These are phyloP conservation scores for Fusarium miscanthi DNA, from an alignment of 2,329 filamentous ascomycete genomes.

Conservation along the genomic window DNA sequence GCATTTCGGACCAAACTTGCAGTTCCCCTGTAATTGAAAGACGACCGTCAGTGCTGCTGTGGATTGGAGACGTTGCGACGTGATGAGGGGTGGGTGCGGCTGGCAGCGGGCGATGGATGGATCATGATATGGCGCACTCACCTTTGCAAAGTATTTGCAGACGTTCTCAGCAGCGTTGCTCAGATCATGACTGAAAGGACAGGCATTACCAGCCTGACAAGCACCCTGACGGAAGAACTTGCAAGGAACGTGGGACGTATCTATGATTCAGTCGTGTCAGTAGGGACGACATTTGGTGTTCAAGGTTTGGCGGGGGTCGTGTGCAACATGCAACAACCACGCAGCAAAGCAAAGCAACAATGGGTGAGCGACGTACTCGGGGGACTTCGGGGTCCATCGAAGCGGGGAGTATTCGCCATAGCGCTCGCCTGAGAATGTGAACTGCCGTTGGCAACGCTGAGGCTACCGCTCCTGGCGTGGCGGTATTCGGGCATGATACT, in stretches of 20 bases:
- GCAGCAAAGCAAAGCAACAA: not conserved
- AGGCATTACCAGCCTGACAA: slow-evolving; percentile 95
- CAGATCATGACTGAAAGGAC: slow-evolving; percentile 95
- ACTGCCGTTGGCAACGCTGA: slow-evolving; percentile 59
- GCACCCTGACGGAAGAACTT: slow-evolving; percentile 98
- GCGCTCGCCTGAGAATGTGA: slow-evolving; percentile 41
- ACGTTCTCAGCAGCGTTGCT: slow-evolving; percentile 86
- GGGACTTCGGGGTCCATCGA: slow-evolving; percentile 71
- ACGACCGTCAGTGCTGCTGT: slow-evolving; percentile 33
- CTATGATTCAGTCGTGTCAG: slow-evolving; percentile 59
- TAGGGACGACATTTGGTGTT: slow-evolving; percentile 24
- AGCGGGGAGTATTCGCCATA: slow-evolving; percentile 54
- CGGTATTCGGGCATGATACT: slow-evolving; percentile 60
- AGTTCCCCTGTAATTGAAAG: slow-evolving; percentile 78
- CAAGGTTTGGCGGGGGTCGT: slow-evolving; percentile 39
- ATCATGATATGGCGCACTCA: slow-evolving; percentile 56
- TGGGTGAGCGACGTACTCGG: slow-evolving; percentile 60
- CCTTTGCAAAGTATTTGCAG: slow-evolving; percentile 99
- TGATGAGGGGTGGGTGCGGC: slow-evolving; percentile 16
- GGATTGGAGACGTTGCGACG: slow-evolving; percentile 15
- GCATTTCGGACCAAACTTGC: slow-evolving; percentile 98
- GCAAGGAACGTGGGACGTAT: slow-evolving; percentile 97
- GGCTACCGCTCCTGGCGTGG: slow-evolving; percentile 68
- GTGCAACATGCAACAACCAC: slow-evolving; percentile 41
- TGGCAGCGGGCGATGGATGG: slow-evolving; percentile 19